These are phyloP conservation scores for Nemania abortiva DNA, from an alignment of 2,329 filamentous ascomycete species.

Conservation along the genomic window DNA sequence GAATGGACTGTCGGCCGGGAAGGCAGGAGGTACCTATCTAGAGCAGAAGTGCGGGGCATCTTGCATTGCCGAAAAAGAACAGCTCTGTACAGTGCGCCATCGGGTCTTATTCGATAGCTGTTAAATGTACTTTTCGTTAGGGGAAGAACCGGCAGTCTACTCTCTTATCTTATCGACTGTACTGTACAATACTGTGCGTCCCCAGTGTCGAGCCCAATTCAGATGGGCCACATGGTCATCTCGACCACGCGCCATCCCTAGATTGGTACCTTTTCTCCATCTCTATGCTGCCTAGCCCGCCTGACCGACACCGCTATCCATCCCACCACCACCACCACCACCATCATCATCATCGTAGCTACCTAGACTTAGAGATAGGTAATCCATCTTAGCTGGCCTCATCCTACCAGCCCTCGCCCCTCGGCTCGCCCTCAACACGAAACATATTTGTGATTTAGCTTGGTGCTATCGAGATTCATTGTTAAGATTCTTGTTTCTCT, in stretches of 20 bases:
- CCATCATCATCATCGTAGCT: constrained; percentile 6
- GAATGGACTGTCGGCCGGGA: constrained; percentile 3
- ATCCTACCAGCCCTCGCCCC: background rate
- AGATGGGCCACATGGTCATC: background rate
- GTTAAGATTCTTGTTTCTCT: too few species aligned
- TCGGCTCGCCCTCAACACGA: background rate
- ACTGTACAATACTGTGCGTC: background rate
- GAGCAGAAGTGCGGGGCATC: constrained; percentile 10
- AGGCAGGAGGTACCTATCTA: background rate
- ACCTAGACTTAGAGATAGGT: background rate
- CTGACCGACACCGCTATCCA: constrained; percentile 2
- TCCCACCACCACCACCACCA: background rate
- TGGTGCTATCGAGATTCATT: background rate
- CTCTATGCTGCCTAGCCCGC: background rate
- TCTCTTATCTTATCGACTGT: background rate
- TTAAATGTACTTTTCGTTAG: too few species aligned
- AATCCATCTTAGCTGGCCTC: background rate
- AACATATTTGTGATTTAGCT: background rate
- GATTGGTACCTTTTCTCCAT: constrained; percentile 6
- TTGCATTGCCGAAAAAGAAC: background rate
- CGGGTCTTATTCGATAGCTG: too few species aligned
- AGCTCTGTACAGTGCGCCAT: background rate
- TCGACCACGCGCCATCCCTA: constrained; percentile 6
- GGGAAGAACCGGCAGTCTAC: too few species aligned
- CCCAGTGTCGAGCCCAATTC: background rate